Conservation (phyloP, 164 flowering plant genomes). For the Amborella trichopoda region DNA sequence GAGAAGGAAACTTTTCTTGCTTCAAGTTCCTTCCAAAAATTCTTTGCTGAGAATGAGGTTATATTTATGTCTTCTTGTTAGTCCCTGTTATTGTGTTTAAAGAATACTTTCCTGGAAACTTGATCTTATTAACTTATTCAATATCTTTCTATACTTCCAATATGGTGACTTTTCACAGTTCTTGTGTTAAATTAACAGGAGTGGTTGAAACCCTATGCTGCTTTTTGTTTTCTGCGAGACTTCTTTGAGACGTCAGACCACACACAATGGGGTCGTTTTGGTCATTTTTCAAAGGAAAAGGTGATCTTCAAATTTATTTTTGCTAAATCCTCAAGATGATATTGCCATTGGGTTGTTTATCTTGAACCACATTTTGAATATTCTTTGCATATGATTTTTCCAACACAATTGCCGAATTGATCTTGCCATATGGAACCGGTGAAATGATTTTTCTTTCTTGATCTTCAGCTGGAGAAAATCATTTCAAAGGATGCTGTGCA, state of each 20-base stretch:
- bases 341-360: no score
- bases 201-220: slow-evolving; percentile 97
- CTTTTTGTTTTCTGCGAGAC: slow-evolving; percentile 88
- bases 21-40: slow-evolving; percentile 63
- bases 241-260: slow-evolving; percentile 96
- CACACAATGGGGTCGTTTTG: slow-evolving; percentile 94
- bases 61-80: background rate
- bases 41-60: slow-evolving; percentile 85
- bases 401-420: no score
- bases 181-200: slow-evolving; percentile 29
- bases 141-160: no score
- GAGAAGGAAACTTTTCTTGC: slow-evolving; percentile 60
- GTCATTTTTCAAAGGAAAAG: slow-evolving; percentile 60
- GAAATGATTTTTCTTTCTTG: no score
- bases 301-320: no score
- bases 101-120: no score
- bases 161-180: no score
- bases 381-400: background rate
- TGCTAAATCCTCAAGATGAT: no score
- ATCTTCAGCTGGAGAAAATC: slow-evolving; percentile 91
- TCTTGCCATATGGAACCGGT: no score
- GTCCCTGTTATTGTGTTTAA: background rate
- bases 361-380: background rate
- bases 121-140: no score
- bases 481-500: slow-evolving; percentile 66